These are phyloP conservation scores for Microsporum canis DNA, from an alignment of 2,329 filamentous ascomycete genomes.

Conservation along the genomic window DNA sequence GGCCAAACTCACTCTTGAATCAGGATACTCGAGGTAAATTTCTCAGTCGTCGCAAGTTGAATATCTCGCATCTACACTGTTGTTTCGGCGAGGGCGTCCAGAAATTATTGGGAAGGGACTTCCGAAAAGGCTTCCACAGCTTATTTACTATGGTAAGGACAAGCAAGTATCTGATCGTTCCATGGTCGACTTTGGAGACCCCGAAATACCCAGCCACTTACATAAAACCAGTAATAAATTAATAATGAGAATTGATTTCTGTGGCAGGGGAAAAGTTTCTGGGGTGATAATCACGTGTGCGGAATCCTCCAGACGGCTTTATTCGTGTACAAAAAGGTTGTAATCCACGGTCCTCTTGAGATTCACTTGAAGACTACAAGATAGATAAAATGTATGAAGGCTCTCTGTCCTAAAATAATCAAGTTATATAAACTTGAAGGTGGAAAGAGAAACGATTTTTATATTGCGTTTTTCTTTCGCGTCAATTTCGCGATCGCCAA, in stretches of 20 bases:
- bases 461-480: background rate
- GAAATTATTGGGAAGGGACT: background rate
- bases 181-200: background rate
- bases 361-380: background rate
- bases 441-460: background rate
- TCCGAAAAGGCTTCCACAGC: background rate
- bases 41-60: background rate
- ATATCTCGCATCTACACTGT: background rate
- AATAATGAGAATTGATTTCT: background rate
- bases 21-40: background rate
- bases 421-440: background rate
- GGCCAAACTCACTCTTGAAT: background rate
- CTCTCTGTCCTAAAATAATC: background rate
- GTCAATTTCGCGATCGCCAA: slow-evolving; percentile 3
- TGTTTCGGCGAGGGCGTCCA: background rate
- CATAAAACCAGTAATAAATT: background rate
- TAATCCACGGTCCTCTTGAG: background rate
- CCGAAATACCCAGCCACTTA: background rate
- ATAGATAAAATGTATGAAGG: background rate
- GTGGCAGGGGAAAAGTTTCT: background rate
- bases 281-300: background rate
- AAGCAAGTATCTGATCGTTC: background rate
- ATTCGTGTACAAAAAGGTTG: background rate
- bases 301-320: background rate
- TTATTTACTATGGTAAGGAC: background rate